These are phyloP conservation scores for Nitzschia sp. DNA, from an alignment of 108 stramenopile species.

Conservation along the genomic window DNA sequence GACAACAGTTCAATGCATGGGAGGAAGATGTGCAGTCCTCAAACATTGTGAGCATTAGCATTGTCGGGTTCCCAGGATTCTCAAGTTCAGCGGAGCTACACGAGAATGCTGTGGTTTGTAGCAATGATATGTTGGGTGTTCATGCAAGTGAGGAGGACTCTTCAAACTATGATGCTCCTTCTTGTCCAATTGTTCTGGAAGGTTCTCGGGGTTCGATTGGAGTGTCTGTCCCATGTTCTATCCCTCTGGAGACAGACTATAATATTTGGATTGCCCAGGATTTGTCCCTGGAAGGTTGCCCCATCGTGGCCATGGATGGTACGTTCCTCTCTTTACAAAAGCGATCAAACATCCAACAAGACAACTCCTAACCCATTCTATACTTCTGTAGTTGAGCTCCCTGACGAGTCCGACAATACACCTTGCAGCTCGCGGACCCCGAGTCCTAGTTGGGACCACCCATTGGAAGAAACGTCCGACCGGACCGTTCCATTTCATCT, in stretches of 20 bases:
- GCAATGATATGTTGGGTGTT: not conserved
- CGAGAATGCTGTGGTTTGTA: not conserved
- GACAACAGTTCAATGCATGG: no score
- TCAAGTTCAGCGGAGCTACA: conserved; percentile 4
- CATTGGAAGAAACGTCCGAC: no score
- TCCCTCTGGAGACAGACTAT: not conserved
- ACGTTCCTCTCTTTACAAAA: not conserved
- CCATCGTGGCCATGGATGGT: conserved; percentile 7
- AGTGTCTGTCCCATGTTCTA: conserved; percentile 1
- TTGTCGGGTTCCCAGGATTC: conserved; percentile 4
- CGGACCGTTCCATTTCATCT: no score
- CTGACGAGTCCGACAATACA: no score
- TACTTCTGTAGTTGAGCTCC: no score
- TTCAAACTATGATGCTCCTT: no score
- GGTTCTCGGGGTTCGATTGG: conserved; percentile 1
- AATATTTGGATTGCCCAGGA: conserved; percentile 12
- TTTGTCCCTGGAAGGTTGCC: not conserved
- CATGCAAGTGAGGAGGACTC: not conserved
- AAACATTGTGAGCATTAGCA: not conserved
- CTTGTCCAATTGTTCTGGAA: not conserved
- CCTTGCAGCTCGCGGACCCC: no score
- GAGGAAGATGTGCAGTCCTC: not conserved
- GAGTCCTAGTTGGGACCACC: no score
- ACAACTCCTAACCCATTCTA: no score
- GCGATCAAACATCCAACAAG: no score